Evolutionary conservation across 2,329 filamentous ascomycete species (phyloP).

Genomic region (Torrubiella hemipterigena): DNA sequence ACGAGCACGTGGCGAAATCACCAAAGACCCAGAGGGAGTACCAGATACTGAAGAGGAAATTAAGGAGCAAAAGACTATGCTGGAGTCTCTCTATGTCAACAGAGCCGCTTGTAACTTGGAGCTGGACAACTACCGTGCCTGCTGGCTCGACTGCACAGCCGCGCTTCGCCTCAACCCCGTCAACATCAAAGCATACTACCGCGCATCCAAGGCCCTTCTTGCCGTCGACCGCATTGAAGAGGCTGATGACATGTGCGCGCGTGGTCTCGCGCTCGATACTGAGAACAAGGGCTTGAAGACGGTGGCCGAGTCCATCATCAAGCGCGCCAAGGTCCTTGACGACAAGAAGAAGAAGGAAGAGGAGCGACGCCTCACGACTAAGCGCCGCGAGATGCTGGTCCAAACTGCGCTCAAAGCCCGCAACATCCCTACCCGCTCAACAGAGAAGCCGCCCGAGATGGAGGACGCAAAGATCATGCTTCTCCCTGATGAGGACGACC

Average conservation of each 20-base stretch:
- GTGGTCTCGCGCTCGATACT: slow-evolving; percentile 62
- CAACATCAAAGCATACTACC: slow-evolving; percentile 88
- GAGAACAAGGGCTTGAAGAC: slow-evolving; percentile 53
- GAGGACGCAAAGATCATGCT: slow-evolving; percentile 69
- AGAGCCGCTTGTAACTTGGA: slow-evolving; percentile 83
- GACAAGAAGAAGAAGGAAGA: slow-evolving; percentile 43
- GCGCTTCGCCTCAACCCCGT: slow-evolving; percentile 65
- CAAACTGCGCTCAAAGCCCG: slow-evolving; percentile 54
- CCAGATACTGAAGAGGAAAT: slow-evolving; percentile 41
- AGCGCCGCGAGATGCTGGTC: slow-evolving; percentile 48
- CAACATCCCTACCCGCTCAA: slow-evolving; percentile 56
- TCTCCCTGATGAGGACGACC: slow-evolving; percentile 59
- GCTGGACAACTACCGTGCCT: slow-evolving; percentile 77
- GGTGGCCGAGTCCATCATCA: slow-evolving; percentile 51
- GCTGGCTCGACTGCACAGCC: slow-evolving; percentile 72
- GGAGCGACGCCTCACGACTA: slow-evolving; percentile 40
- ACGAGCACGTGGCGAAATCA: slow-evolving; percentile 27
- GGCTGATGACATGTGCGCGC: slow-evolving; percentile 65
- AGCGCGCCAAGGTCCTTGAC: slow-evolving; percentile 41
- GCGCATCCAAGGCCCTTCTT: slow-evolving; percentile 66
- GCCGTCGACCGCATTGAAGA: slow-evolving; percentile 68
- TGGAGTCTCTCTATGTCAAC: slow-evolving; percentile 75
- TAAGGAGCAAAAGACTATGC: slow-evolving; percentile 46
- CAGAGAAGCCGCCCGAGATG: slow-evolving; percentile 67
- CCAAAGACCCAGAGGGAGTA: slow-evolving; percentile 15